Conservation (phyloP, 805 yeast species). For the Candida arabinofermentans region DNA sequence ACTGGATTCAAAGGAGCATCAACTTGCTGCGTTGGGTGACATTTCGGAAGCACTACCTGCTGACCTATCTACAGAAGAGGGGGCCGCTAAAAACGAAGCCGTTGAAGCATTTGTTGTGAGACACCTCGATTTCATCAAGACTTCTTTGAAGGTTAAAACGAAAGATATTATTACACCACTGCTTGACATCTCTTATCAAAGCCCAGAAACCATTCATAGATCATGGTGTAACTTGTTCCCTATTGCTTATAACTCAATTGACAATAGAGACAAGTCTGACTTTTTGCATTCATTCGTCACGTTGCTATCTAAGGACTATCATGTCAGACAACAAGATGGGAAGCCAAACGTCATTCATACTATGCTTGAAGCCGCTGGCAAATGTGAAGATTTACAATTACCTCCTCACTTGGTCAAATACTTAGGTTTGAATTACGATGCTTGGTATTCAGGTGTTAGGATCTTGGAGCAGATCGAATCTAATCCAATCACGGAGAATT, state of each 20-base stretch:
- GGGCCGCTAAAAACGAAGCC: constrained; percentile 16
- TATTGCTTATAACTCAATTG: constrained; percentile 66
- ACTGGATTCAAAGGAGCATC: constrained; percentile 45
- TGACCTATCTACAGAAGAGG: constrained; percentile 9
- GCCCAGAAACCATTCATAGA: constrained; percentile 70
- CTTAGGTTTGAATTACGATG: constrained; percentile 78
- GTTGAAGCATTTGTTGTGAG: constrained; percentile 16
- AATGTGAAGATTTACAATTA: constrained; percentile 66
- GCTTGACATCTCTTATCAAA: constrained; percentile 75
- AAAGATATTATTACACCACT: constrained; percentile 66
- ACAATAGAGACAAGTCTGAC: constrained; percentile 76
- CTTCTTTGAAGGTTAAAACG: constrained; percentile 39
- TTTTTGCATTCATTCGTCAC: constrained; percentile 78
- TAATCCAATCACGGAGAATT: constrained; percentile 47
- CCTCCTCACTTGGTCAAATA: constrained; percentile 95
- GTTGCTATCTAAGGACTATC: constrained; percentile 84
- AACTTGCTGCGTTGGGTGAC: constrained; percentile 48
- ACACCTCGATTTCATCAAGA: constrained; percentile 23
- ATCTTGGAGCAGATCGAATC: constrained; percentile 69
- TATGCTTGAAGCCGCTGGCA: constrained; percentile 76
- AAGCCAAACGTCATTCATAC: constrained; percentile 86
- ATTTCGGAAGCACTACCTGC: constrained; percentile 34
- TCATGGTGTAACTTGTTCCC: constrained; percentile 89
- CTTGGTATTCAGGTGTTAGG: constrained; percentile 87
- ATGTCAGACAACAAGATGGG: constrained; percentile 81